Evolutionary conservation across 2,329 filamentous ascomycete genomes (phyloP), one percentile per base, ranked within the genome.

Genomic region (Bisporella sp.): DNA sequence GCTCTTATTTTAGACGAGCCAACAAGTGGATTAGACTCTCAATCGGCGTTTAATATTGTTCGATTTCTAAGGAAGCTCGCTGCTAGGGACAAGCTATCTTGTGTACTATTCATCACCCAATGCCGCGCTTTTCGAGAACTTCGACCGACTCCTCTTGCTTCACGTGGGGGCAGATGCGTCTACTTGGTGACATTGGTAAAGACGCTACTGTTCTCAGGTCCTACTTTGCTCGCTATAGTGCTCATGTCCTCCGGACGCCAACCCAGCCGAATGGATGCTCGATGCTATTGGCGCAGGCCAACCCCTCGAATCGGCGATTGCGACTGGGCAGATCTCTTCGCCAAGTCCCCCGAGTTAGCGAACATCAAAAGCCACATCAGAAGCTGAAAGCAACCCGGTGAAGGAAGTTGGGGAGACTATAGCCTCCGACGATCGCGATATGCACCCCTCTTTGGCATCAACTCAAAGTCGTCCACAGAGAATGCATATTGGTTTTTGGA

Each of bases 41-140:
- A 87, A 57, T 81, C 79, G 1, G 83, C 85, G 0, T 85, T 76
- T 64, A 83, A 77, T 0, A 86, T 88, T 52, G 74, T 87, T 4
- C 73, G 78, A 1, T 87, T 87, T 68, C 62, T 87, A 49, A 82
- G 80, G 69, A 87, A 87, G 63, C 73, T 88, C 3, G 74, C 81
- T 5, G 70, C 74, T 6, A 79, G 9, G 84, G 84, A 1, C 82
- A 87, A 61, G 84, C 84, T 5, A 86, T 89, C 54, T 71, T 89
- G 47, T 87, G 84, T 66, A 88, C 84, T 0, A 87, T 88, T 48
- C 84, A 88, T 61, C 84, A 88, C 84, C 84, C 4, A 84, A 79
- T 2, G 82, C 81, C 1, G 75, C 85, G 52, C 71, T 88, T 2
- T 82, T 87, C 50, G 77, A 86, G 60, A 76, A 87, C 61, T 89